These are phyloP conservation scores for Leptographium procerum DNA, from an alignment of 2,329 filamentous ascomycete genomes.

Conservation along the genomic window DNA sequence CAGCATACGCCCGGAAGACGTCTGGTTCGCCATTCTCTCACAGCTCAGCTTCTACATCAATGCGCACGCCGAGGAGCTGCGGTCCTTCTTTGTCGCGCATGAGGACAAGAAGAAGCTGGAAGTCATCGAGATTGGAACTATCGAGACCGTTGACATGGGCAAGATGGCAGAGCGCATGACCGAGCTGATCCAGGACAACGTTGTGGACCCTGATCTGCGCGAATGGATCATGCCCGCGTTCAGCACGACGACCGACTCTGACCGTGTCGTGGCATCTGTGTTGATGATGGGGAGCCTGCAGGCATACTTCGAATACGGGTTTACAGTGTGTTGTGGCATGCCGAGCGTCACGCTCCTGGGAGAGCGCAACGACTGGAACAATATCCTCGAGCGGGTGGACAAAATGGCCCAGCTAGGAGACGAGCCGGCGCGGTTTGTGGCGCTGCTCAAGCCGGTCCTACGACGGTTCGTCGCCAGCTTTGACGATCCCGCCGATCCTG, in stretches of 20 bases:
- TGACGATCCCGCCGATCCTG: slow-evolving; percentile 13
- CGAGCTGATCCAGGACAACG: slow-evolving; percentile 25
- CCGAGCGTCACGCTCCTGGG: slow-evolving; percentile 39
- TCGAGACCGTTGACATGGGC: slow-evolving; percentile 15
- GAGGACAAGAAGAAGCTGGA: background rate
- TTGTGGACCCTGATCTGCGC: slow-evolving; percentile 28
- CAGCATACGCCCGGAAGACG: slow-evolving; percentile 33
- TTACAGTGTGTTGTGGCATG: slow-evolving; percentile 29
- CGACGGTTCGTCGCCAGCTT: slow-evolving; percentile 18
- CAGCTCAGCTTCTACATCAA: slow-evolving; percentile 2
- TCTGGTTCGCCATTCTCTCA: slow-evolving; percentile 35
- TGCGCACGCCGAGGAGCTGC: background rate
- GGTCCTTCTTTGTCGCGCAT: background rate
- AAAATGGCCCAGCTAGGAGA: slow-evolving; percentile 6
- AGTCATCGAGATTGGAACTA: slow-evolving; percentile 6
- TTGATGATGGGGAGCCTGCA: slow-evolving; percentile 41
- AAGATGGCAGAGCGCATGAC: slow-evolving; percentile 25
- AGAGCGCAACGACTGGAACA: slow-evolving; percentile 30
- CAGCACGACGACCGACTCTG: slow-evolving; percentile 33
- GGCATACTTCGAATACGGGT: slow-evolving; percentile 32
- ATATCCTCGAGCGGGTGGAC: slow-evolving; percentile 10
- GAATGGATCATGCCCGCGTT: slow-evolving; percentile 41
- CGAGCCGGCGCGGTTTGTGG: slow-evolving; percentile 11
- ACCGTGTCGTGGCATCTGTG: slow-evolving; percentile 30
- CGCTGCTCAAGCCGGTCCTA: slow-evolving; percentile 13